Percentiles rank a stretch among this genome's conserved stretches.
Conservation (phyloP, 306 rosid genomes). For the Arachis stenosperma region DNA sequence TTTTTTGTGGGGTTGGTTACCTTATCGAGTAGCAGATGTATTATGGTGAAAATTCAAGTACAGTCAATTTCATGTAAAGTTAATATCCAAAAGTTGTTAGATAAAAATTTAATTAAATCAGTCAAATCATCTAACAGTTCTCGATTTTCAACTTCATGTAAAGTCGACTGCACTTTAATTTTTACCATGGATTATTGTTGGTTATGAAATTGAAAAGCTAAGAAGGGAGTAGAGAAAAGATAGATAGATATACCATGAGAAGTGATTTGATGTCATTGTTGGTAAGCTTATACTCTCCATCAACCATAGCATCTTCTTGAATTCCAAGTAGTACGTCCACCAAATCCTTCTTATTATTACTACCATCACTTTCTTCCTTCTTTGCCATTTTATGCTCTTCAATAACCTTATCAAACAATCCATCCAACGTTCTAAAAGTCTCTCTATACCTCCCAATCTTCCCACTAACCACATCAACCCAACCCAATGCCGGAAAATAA, state of each 20-base stretch:
- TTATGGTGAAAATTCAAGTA: too few species aligned
- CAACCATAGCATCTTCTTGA: constrained; percentile 18
- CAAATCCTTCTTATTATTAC: constrained; percentile 29
- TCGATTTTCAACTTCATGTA: too few species aligned
- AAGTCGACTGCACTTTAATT: too few species aligned
- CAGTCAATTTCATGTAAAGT: too few species aligned
- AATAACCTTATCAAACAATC: constrained; percentile 37
- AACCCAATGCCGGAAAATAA: constrained; percentile 44
- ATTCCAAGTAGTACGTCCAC: constrained; percentile 47
- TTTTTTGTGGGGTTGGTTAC: too few species aligned
- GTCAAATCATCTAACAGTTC: too few species aligned
- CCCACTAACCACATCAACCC: constrained; percentile 51
- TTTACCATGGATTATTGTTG: too few species aligned
- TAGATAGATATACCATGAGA: background rate
- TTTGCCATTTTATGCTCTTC: constrained; percentile 25
- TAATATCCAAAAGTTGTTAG: too few species aligned
- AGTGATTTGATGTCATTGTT: constrained; percentile 27
- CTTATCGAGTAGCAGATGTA: too few species aligned
- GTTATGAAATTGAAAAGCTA: too few species aligned
- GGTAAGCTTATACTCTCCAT: constrained; percentile 31
- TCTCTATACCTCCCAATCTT: constrained; percentile 7
- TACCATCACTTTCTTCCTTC: background rate
- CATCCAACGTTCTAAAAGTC: constrained; percentile 21
- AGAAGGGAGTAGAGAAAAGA: too few species aligned
- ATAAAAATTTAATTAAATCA: too few species aligned